Percentiles rank a stretch among this genome's conserved stretches.
Conservation (phyloP, 129 eudicot species). For the Helianthus annuus region HanXRQr2.0-SUNRISE NC_035434.2:26454017-26454516, state of each 20-base stretch:
- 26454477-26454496: conserved; percentile 8
- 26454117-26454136: too few relatives aligned
- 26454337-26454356: conserved; percentile 57
- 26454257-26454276: conserved; percentile 69
- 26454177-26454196: too few relatives aligned
- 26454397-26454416: conserved; percentile 59
- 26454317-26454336: conserved; percentile 51
- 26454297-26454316: too few relatives aligned
- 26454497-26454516: neutral
- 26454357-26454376: conserved; percentile 75
- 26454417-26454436: conserved; percentile 57
- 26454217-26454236: conserved; percentile 54
- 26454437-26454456: conserved; percentile 84
- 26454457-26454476: conserved; percentile 64
- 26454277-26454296: conserved; percentile 69
- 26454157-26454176: too few relatives aligned
- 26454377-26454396: conserved; percentile 76
- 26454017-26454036: too few relatives aligned
- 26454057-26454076: too few relatives aligned
- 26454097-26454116: too few relatives aligned
- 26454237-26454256: conserved; percentile 49
- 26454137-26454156: too few relatives aligned
- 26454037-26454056: too few relatives aligned
- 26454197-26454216: too few relatives aligned
- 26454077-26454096: too few relatives aligned